Evolutionary conservation across 2,329 filamentous ascomycete genomes (phyloP), one percentile per base, ranked within the genome.

Genomic region (Phyllosticta capitalensis): DNA sequence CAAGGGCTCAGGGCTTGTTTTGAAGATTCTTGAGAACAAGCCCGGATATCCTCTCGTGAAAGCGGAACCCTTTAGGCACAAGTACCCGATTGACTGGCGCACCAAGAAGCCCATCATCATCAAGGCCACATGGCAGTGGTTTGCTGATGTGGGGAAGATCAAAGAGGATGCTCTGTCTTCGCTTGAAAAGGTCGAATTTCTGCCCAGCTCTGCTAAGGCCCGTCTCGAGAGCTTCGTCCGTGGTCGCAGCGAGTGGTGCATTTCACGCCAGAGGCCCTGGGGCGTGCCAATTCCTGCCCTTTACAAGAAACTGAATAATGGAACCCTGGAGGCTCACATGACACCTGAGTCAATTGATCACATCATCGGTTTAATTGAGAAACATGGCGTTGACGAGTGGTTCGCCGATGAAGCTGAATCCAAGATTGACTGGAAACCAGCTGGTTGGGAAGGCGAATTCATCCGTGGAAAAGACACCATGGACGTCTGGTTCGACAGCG

Each of bases 401-500:
- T 99, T 94, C 85, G 89, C 88, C 0, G 92, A 97, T 69, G 38
- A 45, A n/a, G 77, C 82, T 14, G 76, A 80, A 1, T 82, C 92
- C 62, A 91, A 97, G 56, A 76, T 81, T 22, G 83, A 82, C 0
- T 99, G 92, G 92, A 79, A 95, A 30, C 84, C 86, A 1, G 73
- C 82, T 5, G 81, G 82, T 9, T 76, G 96, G 1, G 75, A 76
- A 51, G 75, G 79, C 4, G 71, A 75, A 5, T 94, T 87, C 69
- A 78, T 82, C 54, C 87, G 94, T 63, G 92, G 92, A 14, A 89
- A 80, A 51, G 94, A 99, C 68, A 99, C 94, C 0, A 99, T 99
- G 94, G 94, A 99, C 72, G 94, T 99, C 9, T 99, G 94, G 94
- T 99, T 99, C 66, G 94, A 99, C 72, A 97, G 94, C 65, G 94